Conservation (phyloP, 129 eudicot species). For the Deinandra increscens region DNA sequence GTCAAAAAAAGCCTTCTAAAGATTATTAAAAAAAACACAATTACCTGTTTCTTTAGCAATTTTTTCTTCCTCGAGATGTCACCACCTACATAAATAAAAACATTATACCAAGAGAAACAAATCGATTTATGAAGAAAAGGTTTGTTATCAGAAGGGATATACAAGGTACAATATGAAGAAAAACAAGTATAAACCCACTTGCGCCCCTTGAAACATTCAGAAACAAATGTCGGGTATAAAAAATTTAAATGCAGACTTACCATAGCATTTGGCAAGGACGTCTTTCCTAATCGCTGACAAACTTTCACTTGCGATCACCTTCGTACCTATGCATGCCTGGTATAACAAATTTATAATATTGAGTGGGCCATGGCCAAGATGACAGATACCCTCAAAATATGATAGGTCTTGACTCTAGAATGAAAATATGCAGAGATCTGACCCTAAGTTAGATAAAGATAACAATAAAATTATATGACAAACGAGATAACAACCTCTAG, state of each 20-base stretch:
- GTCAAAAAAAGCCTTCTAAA: neutral
- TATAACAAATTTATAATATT: conserved; percentile 5
- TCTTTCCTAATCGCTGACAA: conserved; percentile 92
- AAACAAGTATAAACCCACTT: neutral
- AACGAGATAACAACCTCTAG: conserved; percentile 3
- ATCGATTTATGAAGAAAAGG: too few species aligned
- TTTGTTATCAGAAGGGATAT: too few species aligned
- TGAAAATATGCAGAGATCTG: neutral
- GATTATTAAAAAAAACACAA: neutral
- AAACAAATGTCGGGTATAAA: conserved; percentile 3
- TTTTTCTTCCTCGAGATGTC: conserved; percentile 95
- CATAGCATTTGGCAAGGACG: conserved; percentile 96
- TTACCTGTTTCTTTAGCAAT: conserved; percentile 86
- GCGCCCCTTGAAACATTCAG: neutral
- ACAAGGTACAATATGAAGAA: too few species aligned
- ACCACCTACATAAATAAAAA: conserved; percentile 58
- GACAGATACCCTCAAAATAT: neutral
- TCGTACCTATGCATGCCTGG: conserved; percentile 93
- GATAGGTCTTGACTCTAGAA: neutral
- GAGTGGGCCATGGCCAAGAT: too few species aligned
- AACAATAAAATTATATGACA: neutral
- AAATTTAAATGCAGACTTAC: conserved; percentile 39
- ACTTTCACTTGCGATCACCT: conserved; percentile 96
- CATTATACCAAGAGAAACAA: neutral
- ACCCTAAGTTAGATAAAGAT: neutral